Conservation (phyloP, 768 basidiomycete species). For the Phallus indusiatus region DNA sequence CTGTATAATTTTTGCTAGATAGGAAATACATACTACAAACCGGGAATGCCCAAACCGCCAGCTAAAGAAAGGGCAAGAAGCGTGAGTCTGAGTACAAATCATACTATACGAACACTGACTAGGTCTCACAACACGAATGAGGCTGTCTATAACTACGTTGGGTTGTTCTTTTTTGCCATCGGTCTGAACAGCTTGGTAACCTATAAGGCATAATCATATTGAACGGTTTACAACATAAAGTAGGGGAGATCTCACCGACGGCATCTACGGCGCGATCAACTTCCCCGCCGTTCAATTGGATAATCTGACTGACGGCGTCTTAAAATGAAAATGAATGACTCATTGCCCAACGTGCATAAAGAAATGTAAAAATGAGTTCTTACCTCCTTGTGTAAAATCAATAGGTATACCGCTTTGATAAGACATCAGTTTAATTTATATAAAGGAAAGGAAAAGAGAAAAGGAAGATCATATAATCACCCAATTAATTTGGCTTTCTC, state of each 20-base stretch:
- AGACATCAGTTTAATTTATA: neutral
- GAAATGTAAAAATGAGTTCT: neutral
- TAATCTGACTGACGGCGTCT: constrained; percentile 41
- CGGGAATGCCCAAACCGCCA: constrained; percentile 49
- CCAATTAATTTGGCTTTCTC: constrained; percentile 44
- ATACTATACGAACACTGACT: neutral
- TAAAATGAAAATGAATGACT: neutral
- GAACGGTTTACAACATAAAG: neutral
- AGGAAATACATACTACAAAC: constrained; percentile 27
- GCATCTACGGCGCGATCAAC: constrained; percentile 45
- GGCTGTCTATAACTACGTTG: constrained; percentile 21
- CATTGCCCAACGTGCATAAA: neutral
- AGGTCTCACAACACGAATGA: constrained; percentile 12
- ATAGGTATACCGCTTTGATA: constrained; percentile 26
- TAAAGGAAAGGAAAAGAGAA: neutral
- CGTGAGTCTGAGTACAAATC: constrained; percentile 16
- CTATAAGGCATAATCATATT: constrained; percentile 22
- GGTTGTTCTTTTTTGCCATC: constrained; percentile 51
- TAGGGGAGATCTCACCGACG: constrained; percentile 15
- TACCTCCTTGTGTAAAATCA: constrained; percentile 25
- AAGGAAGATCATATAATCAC: constrained; percentile 15
- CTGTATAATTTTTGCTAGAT: neutral
- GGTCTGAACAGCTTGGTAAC: constrained; percentile 43
- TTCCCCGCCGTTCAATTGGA: constrained; percentile 34
- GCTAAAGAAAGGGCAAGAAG: constrained; percentile 27